Base-by-base conservation (phyloP, 805 yeast genomes). In the Torulaspora indica region DNA sequence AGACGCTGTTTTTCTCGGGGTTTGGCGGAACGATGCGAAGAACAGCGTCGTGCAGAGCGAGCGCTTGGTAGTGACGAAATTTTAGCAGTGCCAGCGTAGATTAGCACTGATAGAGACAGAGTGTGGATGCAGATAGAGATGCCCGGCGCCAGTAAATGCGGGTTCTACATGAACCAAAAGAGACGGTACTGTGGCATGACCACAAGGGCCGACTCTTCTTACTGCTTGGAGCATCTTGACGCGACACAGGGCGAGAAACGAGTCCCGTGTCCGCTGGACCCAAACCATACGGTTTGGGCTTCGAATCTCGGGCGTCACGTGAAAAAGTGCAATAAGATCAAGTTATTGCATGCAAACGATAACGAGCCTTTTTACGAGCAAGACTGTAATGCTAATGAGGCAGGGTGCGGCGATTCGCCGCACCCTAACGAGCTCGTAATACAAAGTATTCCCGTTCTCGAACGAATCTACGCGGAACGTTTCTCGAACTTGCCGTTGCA, bases 261-360 rank as follows among this genome's bases (percentile, higher is more conserved):
- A 44, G 73, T 88, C 0, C 77, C 81, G 5, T 88, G 96, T 64
- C 88, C 96, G 0, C 58, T 82, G 23, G 95, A 87, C 61, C 78
- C 82, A 1, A 73, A 77, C 2, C 96, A 88, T 60, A 75, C 82
- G 1, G 79, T 88, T 0, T 82, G 86, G 87, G 70, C 70, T 38
- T 69, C 71, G 34, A 79, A 76, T 41, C 59, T 86, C 33, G 60
- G 68, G 4, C 62, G 55, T 13, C 96, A 88, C 62, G 40, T 81
- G 39, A 68, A 65, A 45, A 79, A 78, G 57, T 88, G 96, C 60
- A 78, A 75, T 49, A 73, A 76, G 15, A 53, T 69, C 55, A 45
- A 68, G 61, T 40, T 66, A 54, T 38, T 56, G 34, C 54, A 67
- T 30, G 37, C 43, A 7, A 60, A 62, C 38, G 62, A 57, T 38